phyloP scores from a whole-genome alignment of 805 yeast species.

The Starmerella scarabaei region DNA sequence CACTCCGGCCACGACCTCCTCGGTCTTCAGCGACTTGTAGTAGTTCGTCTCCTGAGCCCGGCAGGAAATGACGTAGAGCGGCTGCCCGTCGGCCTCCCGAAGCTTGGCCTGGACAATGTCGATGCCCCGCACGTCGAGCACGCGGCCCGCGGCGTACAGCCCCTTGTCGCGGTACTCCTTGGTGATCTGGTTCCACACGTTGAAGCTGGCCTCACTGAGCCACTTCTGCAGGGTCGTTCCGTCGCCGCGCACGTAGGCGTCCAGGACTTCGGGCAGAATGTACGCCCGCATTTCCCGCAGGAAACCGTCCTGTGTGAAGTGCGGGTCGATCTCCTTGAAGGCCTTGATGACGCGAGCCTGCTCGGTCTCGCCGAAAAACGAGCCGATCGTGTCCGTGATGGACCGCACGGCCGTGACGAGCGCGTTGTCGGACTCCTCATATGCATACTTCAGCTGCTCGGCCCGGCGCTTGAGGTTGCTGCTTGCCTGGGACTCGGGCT shows the following conservation, averaged over 20 bases:
- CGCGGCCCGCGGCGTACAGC: constrained; percentile 76
- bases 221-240: constrained; percentile 69
- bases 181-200: constrained; percentile 86
- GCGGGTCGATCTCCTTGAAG: constrained; percentile 81
- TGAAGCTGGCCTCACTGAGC: constrained; percentile 94
- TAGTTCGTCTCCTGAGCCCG: constrained; percentile 92
- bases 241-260: constrained; percentile 89
- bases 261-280: constrained; percentile 88
- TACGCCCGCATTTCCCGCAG: constrained; percentile 75
- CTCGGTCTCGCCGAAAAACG: constrained; percentile 92
- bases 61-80: constrained; percentile 85
- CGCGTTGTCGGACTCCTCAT: constrained; percentile 88
- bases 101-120: constrained; percentile 80
- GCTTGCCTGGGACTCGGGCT: constrained; percentile 41
- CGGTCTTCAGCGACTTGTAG: constrained; percentile 79
- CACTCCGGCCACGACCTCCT: constrained; percentile 90
- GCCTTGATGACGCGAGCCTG: constrained; percentile 80
- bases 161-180: constrained; percentile 88
- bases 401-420: constrained; percentile 70
- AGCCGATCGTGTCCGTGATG: constrained; percentile 63
- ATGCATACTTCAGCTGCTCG: constrained; percentile 46
- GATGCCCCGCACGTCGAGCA: constrained; percentile 88
- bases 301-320: constrained; percentile 67
- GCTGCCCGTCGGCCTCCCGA: constrained; percentile 80
- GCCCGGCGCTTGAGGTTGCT: constrained; percentile 56